Percentiles rank a stretch among this genome's conserved stretches.
Conservation (phyloP, 192 early-diverging fungal species). For the Coemansia sp. region DNA sequence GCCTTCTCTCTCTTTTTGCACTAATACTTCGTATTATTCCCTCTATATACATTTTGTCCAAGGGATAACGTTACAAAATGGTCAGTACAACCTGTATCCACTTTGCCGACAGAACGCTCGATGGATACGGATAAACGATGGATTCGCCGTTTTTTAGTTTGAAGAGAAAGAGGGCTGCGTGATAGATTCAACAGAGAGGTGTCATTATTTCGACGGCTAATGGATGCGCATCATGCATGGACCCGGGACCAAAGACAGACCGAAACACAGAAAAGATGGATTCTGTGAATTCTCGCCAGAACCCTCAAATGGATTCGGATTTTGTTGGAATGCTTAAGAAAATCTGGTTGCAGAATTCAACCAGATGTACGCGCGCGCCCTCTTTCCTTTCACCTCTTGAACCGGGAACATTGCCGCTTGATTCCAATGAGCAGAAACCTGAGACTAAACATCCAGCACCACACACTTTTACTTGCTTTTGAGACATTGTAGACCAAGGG, state of each 20-base stretch:
- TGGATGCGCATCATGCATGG: neutral
- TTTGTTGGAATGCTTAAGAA: no score
- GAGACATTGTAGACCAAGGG: slow-evolving; percentile 77
- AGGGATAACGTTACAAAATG: slow-evolving; percentile 8
- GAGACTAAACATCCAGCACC: slow-evolving; percentile 4
- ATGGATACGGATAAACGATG: slow-evolving; percentile 9
- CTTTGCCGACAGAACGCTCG: neutral
- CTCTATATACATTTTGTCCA: neutral
- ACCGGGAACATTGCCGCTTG: neutral
- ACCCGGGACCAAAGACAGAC: neutral
- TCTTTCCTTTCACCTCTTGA: neutral
- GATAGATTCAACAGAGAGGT: neutral
- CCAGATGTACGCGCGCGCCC: neutral
- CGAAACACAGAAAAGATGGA: neutral
- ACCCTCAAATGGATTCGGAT: no score
- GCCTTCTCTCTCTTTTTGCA: slow-evolving; percentile 2
- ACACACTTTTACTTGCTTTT: neutral
- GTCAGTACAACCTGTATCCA: neutral
- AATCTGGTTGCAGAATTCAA: no score
- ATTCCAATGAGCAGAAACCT: neutral
- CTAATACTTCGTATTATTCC: neutral
- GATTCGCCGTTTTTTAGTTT: neutral
- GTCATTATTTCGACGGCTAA: neutral
- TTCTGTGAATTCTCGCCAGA: no score
- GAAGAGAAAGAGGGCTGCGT: neutral